These are phyloP conservation scores for Mycena maculata DNA, from an alignment of 768 basidiomycete genomes.

Conservation along the genomic window DNA sequence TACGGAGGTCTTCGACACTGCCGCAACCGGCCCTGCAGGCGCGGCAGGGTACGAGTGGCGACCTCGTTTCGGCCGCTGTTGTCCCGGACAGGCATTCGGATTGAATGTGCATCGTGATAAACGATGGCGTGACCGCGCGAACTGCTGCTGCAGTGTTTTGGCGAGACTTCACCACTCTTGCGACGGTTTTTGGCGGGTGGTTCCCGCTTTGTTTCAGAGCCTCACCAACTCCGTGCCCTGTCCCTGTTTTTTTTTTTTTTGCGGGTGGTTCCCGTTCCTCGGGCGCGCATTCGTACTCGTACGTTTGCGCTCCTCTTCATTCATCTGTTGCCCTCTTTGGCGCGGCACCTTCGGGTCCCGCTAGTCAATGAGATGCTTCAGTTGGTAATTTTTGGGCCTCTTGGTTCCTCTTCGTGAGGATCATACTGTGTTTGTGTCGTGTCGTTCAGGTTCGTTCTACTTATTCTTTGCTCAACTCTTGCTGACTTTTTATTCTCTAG, in stretches of 20 bases:
- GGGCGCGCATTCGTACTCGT: neutral
- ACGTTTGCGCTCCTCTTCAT: neutral
- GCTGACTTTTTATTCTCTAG: neutral
- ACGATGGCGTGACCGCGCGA: too few relatives aligned
- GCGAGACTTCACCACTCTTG: constrained; percentile 22
- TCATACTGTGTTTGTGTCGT: neutral
- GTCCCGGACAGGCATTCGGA: neutral
- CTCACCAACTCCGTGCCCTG: constrained; percentile 22
- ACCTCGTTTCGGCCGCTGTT: constrained; percentile 16
- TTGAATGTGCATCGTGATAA: too few relatives aligned
- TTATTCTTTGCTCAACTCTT: neutral
- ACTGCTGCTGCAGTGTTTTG: constrained; percentile 1
- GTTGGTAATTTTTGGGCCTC: constrained; percentile 23
- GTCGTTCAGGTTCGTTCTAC: neutral
- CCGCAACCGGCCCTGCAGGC: constrained; percentile 16
- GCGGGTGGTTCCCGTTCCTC: constrained; percentile 25
- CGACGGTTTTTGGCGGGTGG: constrained; percentile 13
- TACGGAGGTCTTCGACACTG: constrained; percentile 2
- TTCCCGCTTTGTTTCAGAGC: constrained; percentile 15
- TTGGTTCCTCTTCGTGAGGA: constrained; percentile 24
- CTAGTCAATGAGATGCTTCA: constrained; percentile 1
- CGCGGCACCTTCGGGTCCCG: neutral
- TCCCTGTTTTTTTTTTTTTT: neutral
- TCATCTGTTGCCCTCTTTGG: constrained; percentile 1
- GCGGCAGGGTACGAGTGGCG: constrained; percentile 18